Conservation (phyloP, 768 basidiomycete genomes). For the Trametes elegans region DNA sequence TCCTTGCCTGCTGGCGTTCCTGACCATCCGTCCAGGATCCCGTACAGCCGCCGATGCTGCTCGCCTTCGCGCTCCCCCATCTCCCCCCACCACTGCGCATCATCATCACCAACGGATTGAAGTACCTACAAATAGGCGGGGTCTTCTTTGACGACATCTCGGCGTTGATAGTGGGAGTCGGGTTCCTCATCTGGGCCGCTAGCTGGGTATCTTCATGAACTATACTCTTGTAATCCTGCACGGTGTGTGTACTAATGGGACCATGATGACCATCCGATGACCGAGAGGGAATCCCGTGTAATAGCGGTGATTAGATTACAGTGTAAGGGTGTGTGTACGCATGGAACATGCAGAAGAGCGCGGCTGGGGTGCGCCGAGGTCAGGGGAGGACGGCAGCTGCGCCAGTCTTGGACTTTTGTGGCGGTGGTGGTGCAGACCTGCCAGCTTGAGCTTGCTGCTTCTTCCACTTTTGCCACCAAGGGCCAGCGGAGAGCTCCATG, state of each 20-base stretch:
- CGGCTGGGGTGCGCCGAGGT: not conserved
- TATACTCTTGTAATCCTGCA: conserved; percentile 11
- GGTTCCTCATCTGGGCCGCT: conserved; percentile 40
- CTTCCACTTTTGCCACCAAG: conserved; percentile 58
- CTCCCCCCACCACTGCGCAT: conserved; percentile 65
- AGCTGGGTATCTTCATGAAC: conserved; percentile 25
- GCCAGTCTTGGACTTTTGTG: conserved; percentile 32
- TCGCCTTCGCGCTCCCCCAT: conserved; percentile 59
- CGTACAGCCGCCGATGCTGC: conserved; percentile 55
- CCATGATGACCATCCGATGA: not conserved
- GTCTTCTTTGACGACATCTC: conserved; percentile 72
- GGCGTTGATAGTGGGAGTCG: conserved; percentile 67
- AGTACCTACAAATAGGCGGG: conserved; percentile 67
- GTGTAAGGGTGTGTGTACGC: not conserved
- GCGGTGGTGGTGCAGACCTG: conserved; percentile 32
- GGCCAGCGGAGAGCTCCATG: conserved; percentile 64
- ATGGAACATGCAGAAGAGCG: not conserved
- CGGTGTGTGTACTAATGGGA: conserved; percentile 14
- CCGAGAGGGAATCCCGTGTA: not conserved
- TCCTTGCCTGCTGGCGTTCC: not conserved
- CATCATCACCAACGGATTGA: conserved; percentile 58
- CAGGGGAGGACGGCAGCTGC: conserved; percentile 40
- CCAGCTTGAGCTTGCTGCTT: conserved; percentile 44
- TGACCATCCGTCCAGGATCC: conserved; percentile 43
- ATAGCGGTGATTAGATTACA: conserved; percentile 17